These are phyloP conservation scores for Tephrocybe sp. DNA, from an alignment of 768 basidiomycete genomes.

Conservation along the genomic window DNA sequence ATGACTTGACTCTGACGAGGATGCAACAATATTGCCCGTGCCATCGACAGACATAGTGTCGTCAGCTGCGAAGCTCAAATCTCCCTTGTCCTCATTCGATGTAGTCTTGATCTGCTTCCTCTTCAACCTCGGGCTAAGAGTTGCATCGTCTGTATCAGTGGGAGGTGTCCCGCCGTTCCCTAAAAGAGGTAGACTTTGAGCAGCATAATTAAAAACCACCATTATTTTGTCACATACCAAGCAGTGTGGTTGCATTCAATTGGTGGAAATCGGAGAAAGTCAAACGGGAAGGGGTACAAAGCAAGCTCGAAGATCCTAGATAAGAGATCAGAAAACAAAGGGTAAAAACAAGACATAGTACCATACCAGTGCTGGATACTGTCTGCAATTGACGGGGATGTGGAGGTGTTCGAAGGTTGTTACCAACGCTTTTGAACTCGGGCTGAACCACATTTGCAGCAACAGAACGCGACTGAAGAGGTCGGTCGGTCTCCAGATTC, in stretches of 20 bases:
- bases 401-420: conserved; percentile 1
- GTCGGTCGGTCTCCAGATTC: neutral
- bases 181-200: too few species aligned
- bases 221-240: neutral
- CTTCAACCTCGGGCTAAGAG: conserved; percentile 4
- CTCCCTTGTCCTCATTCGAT: neutral
- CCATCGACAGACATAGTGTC: neutral
- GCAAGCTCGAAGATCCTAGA: neutral
- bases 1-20: neutral
- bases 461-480: neutral
- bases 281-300: neutral
- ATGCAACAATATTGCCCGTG: neutral
- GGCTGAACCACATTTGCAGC: conserved; percentile 2
- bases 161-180: neutral
- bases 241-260: neutral
- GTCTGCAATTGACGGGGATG: neutral
- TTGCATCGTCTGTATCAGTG: neutral
- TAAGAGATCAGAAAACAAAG: neutral
- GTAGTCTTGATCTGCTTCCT: neutral
- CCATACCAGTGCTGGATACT: neutral
- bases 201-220: neutral
- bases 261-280: neutral
- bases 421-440: neutral
- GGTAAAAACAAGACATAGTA: neutral
- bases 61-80: neutral